A percentile compares a stretch with the other conserved stretches of the same genome.
These are phyloP conservation scores for Diaporthe sp. DNA, from an alignment of 2,329 filamentous ascomycete species.

Conservation along the genomic window DNA sequence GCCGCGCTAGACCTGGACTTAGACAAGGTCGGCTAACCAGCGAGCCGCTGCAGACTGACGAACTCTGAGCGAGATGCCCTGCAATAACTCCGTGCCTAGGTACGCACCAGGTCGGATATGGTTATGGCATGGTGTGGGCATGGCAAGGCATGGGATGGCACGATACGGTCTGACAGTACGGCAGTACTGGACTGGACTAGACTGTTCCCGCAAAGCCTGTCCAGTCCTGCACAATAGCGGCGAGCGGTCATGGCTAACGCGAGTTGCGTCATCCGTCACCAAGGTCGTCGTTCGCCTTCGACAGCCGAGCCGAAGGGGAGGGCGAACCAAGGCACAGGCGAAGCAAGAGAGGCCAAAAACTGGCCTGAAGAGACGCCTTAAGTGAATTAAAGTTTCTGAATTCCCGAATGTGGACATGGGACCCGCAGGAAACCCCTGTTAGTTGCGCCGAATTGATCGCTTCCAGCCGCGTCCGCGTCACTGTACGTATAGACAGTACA, in stretches of 20 bases:
- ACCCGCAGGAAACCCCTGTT: constrained; percentile 9
- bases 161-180: background rate
- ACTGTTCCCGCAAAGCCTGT: background rate
- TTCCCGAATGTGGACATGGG: constrained; percentile 26
- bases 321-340: constrained; percentile 23
- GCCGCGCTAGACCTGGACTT: constrained; percentile 18
- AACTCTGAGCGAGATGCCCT: background rate
- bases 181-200: background rate
- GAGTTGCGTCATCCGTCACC: constrained; percentile 27
- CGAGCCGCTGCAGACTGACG: constrained; percentile 17
- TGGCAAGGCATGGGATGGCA: background rate
- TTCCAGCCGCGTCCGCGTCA: constrained; percentile 24
- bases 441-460: constrained; percentile 24
- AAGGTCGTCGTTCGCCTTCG: constrained; percentile 10
- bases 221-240: constrained; percentile 7
- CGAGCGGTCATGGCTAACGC: constrained; percentile 1
- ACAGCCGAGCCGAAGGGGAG: constrained; percentile 15
- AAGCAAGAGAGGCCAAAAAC: constrained; percentile 8
- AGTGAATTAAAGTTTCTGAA: constrained; percentile 31
- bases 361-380: constrained; percentile 22
- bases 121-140: constrained; percentile 1
- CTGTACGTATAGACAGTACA: background rate
- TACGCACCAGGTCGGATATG: constrained; percentile 12
- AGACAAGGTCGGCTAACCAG: background rate
- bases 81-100: constrained; percentile 20